Conservation (phyloP, 768 basidiomycete species). For the Epithele typhae region DNA sequence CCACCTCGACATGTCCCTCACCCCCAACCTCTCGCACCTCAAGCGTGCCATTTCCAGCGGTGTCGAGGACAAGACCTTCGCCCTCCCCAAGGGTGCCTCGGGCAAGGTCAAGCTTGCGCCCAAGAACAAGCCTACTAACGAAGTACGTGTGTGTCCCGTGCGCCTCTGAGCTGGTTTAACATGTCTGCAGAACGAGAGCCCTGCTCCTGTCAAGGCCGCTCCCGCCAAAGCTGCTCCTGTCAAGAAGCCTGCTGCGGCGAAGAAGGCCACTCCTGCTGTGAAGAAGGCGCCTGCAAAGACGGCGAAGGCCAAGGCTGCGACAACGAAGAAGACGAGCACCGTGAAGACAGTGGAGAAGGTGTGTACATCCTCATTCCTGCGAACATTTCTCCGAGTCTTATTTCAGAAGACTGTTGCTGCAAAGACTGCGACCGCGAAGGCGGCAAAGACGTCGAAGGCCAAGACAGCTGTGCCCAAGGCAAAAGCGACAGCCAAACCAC, state of each 20-base stretch:
- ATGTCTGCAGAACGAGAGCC: conserved; percentile 30
- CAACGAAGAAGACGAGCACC: conserved; percentile 32
- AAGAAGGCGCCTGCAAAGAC: conserved; percentile 31
- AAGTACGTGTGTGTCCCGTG: conserved; percentile 36
- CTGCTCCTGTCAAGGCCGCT: conserved; percentile 28
- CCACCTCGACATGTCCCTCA: conserved; percentile 35
- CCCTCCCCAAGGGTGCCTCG: conserved; percentile 60
- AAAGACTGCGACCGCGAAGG: conserved; percentile 27
- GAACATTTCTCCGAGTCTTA: not conserved
- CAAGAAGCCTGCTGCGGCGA: conserved; percentile 27
- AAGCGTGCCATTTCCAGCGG: conserved; percentile 53
- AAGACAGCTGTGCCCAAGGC: conserved; percentile 28
- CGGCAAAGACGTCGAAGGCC: conserved; percentile 18
- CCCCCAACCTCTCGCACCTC: conserved; percentile 42
- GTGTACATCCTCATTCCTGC: not conserved
- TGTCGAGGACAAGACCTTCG: conserved; percentile 45
- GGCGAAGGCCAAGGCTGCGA: conserved; percentile 17
- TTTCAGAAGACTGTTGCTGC: conserved; percentile 23
- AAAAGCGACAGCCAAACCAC: conserved; percentile 18
- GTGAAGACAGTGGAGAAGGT: conserved; percentile 33
- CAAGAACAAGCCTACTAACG: conserved; percentile 52
- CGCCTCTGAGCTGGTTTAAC: conserved; percentile 8
- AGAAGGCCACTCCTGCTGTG: conserved; percentile 22
- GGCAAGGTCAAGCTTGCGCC: conserved; percentile 74
- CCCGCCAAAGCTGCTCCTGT: conserved; percentile 28